Conservation (phyloP, 345 rosid genomes). For the Melastoma malabathricum region DNA sequence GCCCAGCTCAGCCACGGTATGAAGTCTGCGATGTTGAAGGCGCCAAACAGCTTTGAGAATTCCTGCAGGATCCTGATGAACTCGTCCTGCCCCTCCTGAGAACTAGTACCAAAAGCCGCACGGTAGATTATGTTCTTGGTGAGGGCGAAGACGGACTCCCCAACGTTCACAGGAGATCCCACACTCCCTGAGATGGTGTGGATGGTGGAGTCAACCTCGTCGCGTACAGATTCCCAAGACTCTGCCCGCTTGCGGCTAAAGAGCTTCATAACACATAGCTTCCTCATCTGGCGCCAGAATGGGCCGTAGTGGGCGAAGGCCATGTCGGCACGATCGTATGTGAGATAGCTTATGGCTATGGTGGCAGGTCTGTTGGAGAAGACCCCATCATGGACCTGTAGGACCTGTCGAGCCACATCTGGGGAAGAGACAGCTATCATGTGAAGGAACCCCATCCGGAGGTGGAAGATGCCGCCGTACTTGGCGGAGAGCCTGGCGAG, state of each 20-base stretch:
- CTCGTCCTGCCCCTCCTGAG: conserved; percentile 13
- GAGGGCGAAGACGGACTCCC: conserved; percentile 18
- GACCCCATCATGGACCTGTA: conserved; percentile 24
- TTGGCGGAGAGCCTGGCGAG: conserved; percentile 15
- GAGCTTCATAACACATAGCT: conserved; percentile 23
- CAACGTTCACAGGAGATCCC: conserved; percentile 15
- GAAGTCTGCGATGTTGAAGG: conserved; percentile 24
- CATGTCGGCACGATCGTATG: conserved; percentile 24
- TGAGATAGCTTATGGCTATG: conserved; percentile 17
- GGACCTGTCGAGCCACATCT: conserved; percentile 19
- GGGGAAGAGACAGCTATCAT: conserved; percentile 19
- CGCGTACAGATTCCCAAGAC: conserved; percentile 24
- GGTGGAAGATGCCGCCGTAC: conserved; percentile 21
- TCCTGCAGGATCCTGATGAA: conserved; percentile 24
- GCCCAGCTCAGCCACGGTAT: conserved; percentile 21
- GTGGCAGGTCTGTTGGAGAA: conserved; percentile 24
- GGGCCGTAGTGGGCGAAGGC: conserved; percentile 31
- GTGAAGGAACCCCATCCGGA: conserved; percentile 18
- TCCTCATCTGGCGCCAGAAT: conserved; percentile 18
- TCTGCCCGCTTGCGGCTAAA: conserved; percentile 28
- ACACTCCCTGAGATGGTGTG: conserved; percentile 5
- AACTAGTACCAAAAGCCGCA: conserved; percentile 19
- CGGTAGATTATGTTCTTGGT: conserved; percentile 24
- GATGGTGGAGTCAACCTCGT: conserved; percentile 18
- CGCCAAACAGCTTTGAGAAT: conserved; percentile 26